Conservation (phyloP, 768 basidiomycete genomes). For the Rhizopogon vesiculosus region DNA sequence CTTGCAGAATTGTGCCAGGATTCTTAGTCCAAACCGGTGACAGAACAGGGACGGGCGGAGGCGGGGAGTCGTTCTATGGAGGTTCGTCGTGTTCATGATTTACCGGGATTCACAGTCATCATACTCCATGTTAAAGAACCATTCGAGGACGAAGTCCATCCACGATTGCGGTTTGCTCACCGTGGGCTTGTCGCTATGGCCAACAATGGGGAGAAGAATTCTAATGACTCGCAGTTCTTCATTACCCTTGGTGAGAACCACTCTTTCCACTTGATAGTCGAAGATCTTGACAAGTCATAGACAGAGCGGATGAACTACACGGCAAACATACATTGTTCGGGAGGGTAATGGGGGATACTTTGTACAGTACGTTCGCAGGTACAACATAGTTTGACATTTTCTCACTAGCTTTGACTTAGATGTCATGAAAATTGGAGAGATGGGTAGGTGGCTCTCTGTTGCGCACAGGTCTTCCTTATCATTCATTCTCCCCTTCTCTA, state of each 20-base stretch:
- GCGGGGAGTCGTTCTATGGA: conserved; percentile 95
- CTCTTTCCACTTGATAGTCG: not conserved
- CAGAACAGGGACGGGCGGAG: conserved; percentile 82
- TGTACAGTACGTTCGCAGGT: conserved; percentile 63
- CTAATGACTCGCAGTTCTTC: conserved; percentile 94
- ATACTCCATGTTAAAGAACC: conserved; percentile 48
- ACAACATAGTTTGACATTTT: not conserved
- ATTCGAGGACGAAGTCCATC: conserved; percentile 93
- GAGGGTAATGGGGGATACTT: conserved; percentile 80
- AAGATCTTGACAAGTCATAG: conserved; percentile 30
- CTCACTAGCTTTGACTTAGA: conserved; percentile 39
- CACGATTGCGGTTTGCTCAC: conserved; percentile 82
- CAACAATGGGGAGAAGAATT: conserved; percentile 79
- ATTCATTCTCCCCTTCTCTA: conserved; percentile 19
- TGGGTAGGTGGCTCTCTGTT: conserved; percentile 48
- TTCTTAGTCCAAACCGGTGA: conserved; percentile 97
- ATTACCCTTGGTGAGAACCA: conserved; percentile 75
- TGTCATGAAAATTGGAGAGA: conserved; percentile 86
- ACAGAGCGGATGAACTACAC: conserved; percentile 88
- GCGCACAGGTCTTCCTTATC: not conserved
- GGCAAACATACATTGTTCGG: conserved; percentile 96
- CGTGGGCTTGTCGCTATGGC: conserved; percentile 95
- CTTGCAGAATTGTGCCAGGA: conserved; percentile 70
- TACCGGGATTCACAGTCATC: not conserved
- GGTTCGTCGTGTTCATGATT: conserved; percentile 36